Conservation (phyloP, 2,329 filamentous ascomycete genomes). For the Claviceps quebecensis region DNA sequence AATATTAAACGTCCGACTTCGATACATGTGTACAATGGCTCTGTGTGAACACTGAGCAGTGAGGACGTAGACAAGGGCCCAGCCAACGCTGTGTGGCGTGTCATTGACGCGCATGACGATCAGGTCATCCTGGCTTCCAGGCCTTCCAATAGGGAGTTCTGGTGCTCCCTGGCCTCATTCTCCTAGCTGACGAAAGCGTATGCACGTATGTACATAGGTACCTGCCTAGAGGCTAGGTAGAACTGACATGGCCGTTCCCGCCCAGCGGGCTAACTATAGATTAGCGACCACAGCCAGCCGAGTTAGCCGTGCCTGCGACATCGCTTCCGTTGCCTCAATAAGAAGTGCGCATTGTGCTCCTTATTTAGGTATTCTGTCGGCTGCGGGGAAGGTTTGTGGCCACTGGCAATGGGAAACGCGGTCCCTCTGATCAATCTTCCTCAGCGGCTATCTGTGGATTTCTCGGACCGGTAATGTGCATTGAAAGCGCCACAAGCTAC, state of each 20-base stretch:
- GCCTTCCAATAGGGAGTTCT: neutral
- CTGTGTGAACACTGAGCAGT: neutral
- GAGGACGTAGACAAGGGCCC: neutral
- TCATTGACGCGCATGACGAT: slow-evolving; percentile 9
- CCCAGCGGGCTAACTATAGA: neutral
- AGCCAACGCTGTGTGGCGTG: slow-evolving; percentile 4
- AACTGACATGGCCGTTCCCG: neutral
- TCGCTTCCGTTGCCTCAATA: neutral
- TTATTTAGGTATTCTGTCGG: no score
- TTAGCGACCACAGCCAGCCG: neutral
- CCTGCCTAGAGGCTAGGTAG: no score
- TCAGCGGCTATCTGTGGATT: no score
- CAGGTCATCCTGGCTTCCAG: slow-evolving; percentile 4
- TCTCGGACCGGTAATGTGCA: no score
- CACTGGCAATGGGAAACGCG: no score
- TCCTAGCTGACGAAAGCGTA: neutral
- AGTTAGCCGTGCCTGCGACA: neutral
- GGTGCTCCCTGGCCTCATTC: neutral
- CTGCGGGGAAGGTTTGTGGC: no score
- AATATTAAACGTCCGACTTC: neutral
- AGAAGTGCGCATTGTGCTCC: no score
- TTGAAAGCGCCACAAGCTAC: no score
- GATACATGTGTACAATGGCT: neutral
- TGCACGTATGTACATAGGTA: neutral
- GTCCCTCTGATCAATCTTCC: no score